Evolutionary conservation across 352 stramenopile genomes (phyloP).

Genomic region (Globisporangium carolinianum): DNA sequence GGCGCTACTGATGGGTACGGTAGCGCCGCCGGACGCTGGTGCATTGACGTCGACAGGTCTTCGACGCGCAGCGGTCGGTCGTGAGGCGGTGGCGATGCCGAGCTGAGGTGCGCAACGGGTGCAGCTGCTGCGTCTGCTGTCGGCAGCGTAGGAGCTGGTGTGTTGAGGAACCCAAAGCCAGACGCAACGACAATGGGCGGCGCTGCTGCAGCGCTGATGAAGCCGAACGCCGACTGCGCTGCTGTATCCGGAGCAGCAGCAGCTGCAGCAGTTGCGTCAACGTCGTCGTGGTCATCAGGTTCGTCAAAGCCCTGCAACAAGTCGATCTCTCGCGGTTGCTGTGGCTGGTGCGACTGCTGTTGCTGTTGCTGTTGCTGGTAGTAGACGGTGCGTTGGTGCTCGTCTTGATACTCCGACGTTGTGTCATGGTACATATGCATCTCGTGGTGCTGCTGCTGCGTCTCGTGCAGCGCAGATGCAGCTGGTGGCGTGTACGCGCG

Average conservation of each 20-base stretch:
- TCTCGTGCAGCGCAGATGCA: background rate
- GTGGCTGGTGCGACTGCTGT: background rate
- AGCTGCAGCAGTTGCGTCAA: background rate
- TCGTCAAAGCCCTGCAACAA: conserved; percentile 15
- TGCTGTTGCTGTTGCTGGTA: conserved; percentile 1
- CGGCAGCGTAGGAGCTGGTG: background rate
- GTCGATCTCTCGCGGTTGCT: conserved; percentile 7
- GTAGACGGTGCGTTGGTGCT: background rate
- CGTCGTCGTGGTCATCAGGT: background rate
- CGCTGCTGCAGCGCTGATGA: conserved; percentile 18
- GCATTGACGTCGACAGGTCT: conserved; percentile 8
- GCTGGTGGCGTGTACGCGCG: conserved; percentile 19
- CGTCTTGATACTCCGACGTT: background rate
- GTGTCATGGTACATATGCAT: conserved; percentile 6
- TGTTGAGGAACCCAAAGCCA: conserved; percentile 33
- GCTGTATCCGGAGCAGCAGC: conserved; percentile 3
- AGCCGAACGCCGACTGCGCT: conserved; percentile 26
- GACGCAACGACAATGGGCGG: conserved; percentile 11
- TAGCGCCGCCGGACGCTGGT: background rate
- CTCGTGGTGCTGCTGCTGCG: background rate
- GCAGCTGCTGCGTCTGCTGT: background rate
- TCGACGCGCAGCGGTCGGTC: conserved; percentile 13
- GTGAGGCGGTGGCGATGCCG: conserved; percentile 7
- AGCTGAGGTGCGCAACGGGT: conserved; percentile 7
- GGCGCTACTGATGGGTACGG: conserved; percentile 5